A percentile compares a stretch with the other conserved stretches of the same genome.
Conservation (phyloP, 225 moss, liverwort and hornwort genomes). For the Lunularia cruciata region DNA sequence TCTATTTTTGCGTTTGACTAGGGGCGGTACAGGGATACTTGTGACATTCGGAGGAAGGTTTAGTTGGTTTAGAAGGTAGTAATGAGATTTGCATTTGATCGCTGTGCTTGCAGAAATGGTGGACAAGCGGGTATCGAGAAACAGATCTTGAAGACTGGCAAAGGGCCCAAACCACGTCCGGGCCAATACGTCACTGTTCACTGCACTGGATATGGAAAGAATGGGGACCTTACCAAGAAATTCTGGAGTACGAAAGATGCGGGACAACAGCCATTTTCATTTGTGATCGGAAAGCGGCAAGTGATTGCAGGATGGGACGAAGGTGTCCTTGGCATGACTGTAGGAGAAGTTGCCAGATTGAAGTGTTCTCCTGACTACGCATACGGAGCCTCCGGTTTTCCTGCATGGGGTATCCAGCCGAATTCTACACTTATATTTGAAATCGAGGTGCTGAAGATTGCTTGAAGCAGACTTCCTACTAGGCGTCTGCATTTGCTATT, state of each 20-base stretch:
- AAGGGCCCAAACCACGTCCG: conserved; percentile 54
- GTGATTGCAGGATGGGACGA: conserved; percentile 94
- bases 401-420: conserved; percentile 78
- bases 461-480: too few species aligned
- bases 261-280: conserved; percentile 79
- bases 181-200: conserved; percentile 85
- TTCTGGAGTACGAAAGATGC: conserved; percentile 96
- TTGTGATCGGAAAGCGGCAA: conserved; percentile 64
- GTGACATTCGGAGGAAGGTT: too few species aligned
- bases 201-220: conserved; percentile 83
- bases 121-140: conserved; percentile 71
- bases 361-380: conserved; percentile 89
- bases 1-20: too few species aligned
- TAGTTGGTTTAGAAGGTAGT: too few species aligned
- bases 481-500: too few species aligned
- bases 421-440: conserved; percentile 89
- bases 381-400: conserved; percentile 71
- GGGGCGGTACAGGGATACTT: too few species aligned
- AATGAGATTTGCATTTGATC: too few species aligned
- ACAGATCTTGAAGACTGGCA: conserved; percentile 64
- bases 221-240: conserved; percentile 68
- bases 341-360: conserved; percentile 79
- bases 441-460: conserved; percentile 75
- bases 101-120: not conserved
- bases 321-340: conserved; percentile 77